phyloP scores from a whole-genome alignment of 441 rosid species.

The Syzygium syzygioides region DNA sequence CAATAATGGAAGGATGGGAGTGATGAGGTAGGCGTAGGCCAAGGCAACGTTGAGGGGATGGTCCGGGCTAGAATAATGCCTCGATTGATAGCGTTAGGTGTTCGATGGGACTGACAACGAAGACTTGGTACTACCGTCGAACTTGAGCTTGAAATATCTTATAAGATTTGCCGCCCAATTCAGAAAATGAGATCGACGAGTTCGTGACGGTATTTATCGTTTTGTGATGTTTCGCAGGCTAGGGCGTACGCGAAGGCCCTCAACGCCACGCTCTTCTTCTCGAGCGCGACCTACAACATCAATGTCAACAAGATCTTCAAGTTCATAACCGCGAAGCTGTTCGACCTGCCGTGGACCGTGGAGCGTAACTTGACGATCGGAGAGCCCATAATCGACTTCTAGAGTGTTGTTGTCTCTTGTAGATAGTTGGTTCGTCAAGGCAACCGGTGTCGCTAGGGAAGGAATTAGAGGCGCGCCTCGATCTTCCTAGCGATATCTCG shows the following conservation, averaged over 20 bases:
- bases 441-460: background rate
- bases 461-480: background rate
- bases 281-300: constrained; percentile 81
- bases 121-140: background rate
- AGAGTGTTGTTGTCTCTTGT: background rate
- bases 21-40: background rate
- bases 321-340: constrained; percentile 83
- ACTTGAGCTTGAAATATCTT: background rate
- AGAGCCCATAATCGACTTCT: constrained; percentile 84
- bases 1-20: background rate
- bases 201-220: background rate
- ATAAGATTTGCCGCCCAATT: background rate
- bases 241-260: constrained; percentile 74
- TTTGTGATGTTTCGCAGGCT: constrained; percentile 37
- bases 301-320: constrained; percentile 91
- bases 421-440: background rate
- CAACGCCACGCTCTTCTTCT: constrained; percentile 82
- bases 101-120: background rate
- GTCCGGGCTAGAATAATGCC: background rate
- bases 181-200: background rate
- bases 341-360: constrained; percentile 74
- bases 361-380: constrained; percentile 77
- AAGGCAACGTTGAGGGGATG: background rate
- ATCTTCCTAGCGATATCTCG: background rate
- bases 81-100: background rate